These are phyloP conservation scores for Westerdykella aurantiaca DNA, from an alignment of 2,329 filamentous ascomycete species.

Conservation along the genomic window DNA sequence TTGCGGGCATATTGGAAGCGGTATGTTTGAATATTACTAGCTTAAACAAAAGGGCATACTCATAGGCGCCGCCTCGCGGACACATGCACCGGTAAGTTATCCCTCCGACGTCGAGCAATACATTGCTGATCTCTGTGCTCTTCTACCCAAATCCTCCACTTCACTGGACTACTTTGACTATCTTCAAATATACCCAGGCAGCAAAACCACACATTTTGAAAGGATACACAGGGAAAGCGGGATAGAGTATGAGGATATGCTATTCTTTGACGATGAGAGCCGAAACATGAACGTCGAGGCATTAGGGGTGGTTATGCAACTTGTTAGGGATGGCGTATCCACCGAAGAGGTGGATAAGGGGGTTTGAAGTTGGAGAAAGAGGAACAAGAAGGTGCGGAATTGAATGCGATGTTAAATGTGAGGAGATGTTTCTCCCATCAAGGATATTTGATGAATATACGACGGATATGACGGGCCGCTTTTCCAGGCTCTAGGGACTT, in stretches of 20 bases:
- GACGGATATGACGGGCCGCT: too few relatives aligned
- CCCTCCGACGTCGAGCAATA: too few relatives aligned
- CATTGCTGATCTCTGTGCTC: too few relatives aligned
- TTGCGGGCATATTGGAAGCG: conserved; percentile 37
- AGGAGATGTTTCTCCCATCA: too few relatives aligned
- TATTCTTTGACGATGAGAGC: conserved; percentile 93
- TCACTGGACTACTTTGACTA: conserved; percentile 54
- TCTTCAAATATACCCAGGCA: conserved; percentile 62
- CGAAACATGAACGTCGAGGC: conserved; percentile 77
- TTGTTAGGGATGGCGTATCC: conserved; percentile 74
- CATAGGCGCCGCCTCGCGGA: conserved; percentile 74
- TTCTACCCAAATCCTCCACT: conserved; percentile 33
- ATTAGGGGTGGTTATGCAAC: conserved; percentile 76
- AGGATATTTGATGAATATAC: too few relatives aligned
- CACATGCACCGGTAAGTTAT: conserved; percentile 54
- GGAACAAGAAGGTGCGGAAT: conserved; percentile 48
- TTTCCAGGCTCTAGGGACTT: too few relatives aligned
- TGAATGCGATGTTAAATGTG: neutral
- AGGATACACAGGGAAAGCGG: conserved; percentile 65
- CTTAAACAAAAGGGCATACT: conserved; percentile 44
- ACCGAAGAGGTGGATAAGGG: conserved; percentile 73
- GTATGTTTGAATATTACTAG: conserved; percentile 35
- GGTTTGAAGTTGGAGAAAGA: conserved; percentile 72
- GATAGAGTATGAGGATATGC: conserved; percentile 72
- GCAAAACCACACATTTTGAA: conserved; percentile 81